A percentile compares a stretch with the other conserved stretches of the same genome.
Evolutionary conservation across 2,329 filamentous ascomycete species (phyloP).

Genomic region (Cytospora mali): DNA sequence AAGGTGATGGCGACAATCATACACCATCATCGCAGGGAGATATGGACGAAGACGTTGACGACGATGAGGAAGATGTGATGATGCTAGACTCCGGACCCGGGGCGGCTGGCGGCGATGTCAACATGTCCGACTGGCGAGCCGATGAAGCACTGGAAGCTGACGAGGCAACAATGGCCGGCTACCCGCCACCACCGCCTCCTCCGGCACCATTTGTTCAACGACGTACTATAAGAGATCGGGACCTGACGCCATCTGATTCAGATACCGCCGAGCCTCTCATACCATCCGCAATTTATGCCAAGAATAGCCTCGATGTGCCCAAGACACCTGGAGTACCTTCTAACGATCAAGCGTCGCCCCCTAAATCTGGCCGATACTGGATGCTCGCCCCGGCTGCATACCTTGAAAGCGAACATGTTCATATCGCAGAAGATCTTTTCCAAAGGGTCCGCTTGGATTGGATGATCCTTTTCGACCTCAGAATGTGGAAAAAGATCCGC

Average conservation of each 20-base stretch:
- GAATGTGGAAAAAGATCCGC: slow-evolving; percentile 95
- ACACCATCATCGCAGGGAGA: slow-evolving; percentile 39
- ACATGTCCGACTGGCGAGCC: slow-evolving; percentile 52
- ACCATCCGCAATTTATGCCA: slow-evolving; percentile 62
- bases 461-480: slow-evolving; percentile 89
- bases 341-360: slow-evolving; percentile 48
- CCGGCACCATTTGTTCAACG: slow-evolving; percentile 54
- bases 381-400: slow-evolving; percentile 76
- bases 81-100: slow-evolving; percentile 57
- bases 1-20: slow-evolving; percentile 41
- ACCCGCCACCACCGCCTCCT: slow-evolving; percentile 67
- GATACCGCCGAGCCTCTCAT: slow-evolving; percentile 71
- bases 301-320: slow-evolving; percentile 73
- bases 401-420: slow-evolving; percentile 61
- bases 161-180: slow-evolving; percentile 77
- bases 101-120: slow-evolving; percentile 43
- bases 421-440: slow-evolving; percentile 83
- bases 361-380: slow-evolving; percentile 81
- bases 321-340: slow-evolving; percentile 69
- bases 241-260: slow-evolving; percentile 71
- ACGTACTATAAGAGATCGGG: slow-evolving; percentile 54
- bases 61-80: slow-evolving; percentile 60
- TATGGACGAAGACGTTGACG: slow-evolving; percentile 45
- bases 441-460: slow-evolving; percentile 89
- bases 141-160: slow-evolving; percentile 74